phyloP scores from a whole-genome alignment of 768 basidiomycete genomes.

The Hygrocybe punicea region DNA sequence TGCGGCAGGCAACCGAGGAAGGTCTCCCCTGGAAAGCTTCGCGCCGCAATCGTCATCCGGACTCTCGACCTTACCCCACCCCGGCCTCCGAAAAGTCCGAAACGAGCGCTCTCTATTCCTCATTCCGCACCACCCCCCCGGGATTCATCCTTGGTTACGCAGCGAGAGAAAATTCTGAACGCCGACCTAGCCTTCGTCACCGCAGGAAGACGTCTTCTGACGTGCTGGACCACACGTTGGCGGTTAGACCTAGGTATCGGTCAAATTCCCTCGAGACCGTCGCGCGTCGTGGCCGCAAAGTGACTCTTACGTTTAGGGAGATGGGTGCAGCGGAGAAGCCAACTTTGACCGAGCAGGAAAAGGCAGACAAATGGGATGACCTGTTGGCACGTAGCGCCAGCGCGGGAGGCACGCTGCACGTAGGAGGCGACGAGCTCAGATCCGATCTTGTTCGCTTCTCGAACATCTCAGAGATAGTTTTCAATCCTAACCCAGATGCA shows the following conservation, averaged over 20 bases:
- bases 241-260: not conserved
- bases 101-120: not conserved
- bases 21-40: not conserved
- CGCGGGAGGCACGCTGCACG: conserved; percentile 72
- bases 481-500: not conserved
- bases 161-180: not conserved
- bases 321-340: conserved; percentile 34
- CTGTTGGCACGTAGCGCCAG: conserved; percentile 59
- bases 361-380: conserved; percentile 68
- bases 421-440: conserved; percentile 44
- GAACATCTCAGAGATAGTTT: not conserved
- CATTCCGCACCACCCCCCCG: not conserved
- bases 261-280: not conserved
- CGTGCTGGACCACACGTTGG: not conserved
- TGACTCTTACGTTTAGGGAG: conserved; percentile 49
- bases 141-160: not conserved
- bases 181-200: not conserved
- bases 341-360: conserved; percentile 62
- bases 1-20: conserved; percentile 8
- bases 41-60: not conserved
- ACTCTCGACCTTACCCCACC: not conserved
- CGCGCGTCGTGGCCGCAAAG: conserved; percentile 5
- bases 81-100: not conserved
- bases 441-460: conserved; percentile 45
- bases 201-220: not conserved